Conservation (phyloP, 2,329 filamentous ascomycete genomes). For the Talaromyces sp. region DNA sequence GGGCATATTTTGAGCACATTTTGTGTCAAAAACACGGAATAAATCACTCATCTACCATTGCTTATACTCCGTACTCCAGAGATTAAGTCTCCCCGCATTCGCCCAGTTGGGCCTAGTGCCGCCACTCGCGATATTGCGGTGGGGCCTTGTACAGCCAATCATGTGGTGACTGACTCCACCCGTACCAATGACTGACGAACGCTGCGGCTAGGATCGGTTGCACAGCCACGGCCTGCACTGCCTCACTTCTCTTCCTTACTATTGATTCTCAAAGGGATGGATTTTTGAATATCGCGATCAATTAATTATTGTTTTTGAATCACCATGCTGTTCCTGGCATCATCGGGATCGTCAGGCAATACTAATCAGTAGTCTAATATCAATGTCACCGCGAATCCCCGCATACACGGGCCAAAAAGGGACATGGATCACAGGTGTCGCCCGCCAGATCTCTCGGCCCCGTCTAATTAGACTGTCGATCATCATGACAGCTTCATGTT, state of each 20-base stretch:
- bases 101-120: not conserved
- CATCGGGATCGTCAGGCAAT: not conserved
- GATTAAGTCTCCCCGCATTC: not conserved
- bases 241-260: not conserved
- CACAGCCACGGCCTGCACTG: not conserved
- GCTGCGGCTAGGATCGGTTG: not conserved
- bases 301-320: not conserved
- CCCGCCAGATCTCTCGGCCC: not conserved
- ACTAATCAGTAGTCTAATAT: not conserved
- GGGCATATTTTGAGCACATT: not conserved
- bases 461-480: not conserved
- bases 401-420: not conserved
- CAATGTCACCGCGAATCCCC: not conserved
- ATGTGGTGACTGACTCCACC: not conserved
- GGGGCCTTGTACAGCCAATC: not conserved
- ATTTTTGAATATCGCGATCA: too few relatives aligned
- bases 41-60: too few relatives aligned
- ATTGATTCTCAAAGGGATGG: not conserved
- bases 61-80: too few relatives aligned
- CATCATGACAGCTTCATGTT: not conserved
- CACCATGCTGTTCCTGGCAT: not conserved
- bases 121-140: not conserved
- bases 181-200: not conserved
- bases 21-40: not conserved
- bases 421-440: not conserved